Evolutionary conservation across 2,329 filamentous ascomycete species (phyloP).

Genomic region (Microdochium nivale): DNA sequence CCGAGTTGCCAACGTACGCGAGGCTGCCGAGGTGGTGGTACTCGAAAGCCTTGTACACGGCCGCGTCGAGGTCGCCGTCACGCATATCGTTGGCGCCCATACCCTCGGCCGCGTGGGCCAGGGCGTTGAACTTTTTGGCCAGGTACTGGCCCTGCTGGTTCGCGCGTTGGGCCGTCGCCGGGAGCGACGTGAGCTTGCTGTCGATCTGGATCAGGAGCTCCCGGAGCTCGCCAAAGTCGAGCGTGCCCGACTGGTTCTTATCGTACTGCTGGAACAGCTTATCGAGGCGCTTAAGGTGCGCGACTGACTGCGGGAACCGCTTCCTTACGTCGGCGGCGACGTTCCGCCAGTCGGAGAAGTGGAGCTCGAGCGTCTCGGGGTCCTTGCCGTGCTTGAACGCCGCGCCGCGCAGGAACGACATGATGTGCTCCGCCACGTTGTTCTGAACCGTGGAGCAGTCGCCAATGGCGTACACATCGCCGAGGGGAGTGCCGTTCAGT

Average conservation of each 20-base stretch:
- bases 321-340: slow-evolving; percentile 78
- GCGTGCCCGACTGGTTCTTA: slow-evolving; percentile 82
- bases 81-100: slow-evolving; percentile 71
- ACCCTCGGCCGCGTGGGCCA: slow-evolving; percentile 69
- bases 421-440: slow-evolving; percentile 85
- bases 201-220: slow-evolving; percentile 90
- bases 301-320: slow-evolving; percentile 83
- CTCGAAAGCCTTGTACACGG: slow-evolving; percentile 89
- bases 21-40: slow-evolving; percentile 87
- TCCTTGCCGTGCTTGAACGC: slow-evolving; percentile 90
- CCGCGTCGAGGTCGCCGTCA: slow-evolving; percentile 85
- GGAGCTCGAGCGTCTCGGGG: slow-evolving; percentile 78
- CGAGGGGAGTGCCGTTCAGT: slow-evolving; percentile 77
- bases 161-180: slow-evolving; percentile 90
- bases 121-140: slow-evolving; percentile 86
- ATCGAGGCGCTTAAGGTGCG: slow-evolving; percentile 82
- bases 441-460: slow-evolving; percentile 97
- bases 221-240: slow-evolving; percentile 86
- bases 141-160: slow-evolving; percentile 95
- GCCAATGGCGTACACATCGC: slow-evolving; percentile 93
- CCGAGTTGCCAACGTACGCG: slow-evolving; percentile 93
- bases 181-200: slow-evolving; percentile 84
- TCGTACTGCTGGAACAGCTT: slow-evolving; percentile 89
- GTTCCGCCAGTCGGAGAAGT: slow-evolving; percentile 79
- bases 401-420: slow-evolving; percentile 79